Percentiles rank a stretch among this genome's conserved stretches.
Evolutionary conservation across 2,329 filamentous ascomycete genomes (phyloP).

Genomic region (Teratosphaeria nubilosa): DNA sequence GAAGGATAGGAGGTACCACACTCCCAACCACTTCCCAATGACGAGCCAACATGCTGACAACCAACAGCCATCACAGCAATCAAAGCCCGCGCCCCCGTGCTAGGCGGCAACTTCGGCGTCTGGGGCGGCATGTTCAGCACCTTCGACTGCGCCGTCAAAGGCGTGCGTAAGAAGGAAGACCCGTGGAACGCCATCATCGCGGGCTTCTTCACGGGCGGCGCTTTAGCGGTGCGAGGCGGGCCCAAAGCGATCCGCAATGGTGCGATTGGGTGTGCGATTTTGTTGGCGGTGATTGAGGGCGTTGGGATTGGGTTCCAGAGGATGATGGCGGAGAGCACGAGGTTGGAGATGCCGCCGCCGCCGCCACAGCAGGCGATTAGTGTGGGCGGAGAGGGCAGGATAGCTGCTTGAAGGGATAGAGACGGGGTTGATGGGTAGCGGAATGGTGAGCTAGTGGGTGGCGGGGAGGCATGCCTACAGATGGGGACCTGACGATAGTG

Average conservation of each 20-base stretch:
- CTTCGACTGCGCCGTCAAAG: constrained; percentile 95
- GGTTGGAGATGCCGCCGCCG: constrained; percentile 53
- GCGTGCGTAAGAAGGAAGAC: constrained; percentile 81
- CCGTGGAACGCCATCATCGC: constrained; percentile 97
- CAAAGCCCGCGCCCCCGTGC: constrained; percentile 90
- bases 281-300: constrained; percentile 92
- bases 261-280: constrained; percentile 88
- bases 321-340: constrained; percentile 84
- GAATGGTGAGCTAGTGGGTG: neutral
- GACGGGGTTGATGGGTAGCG: neutral
- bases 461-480: neutral
- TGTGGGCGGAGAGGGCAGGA: constrained; percentile 21
- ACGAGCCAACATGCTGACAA: neutral
- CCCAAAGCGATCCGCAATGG: constrained; percentile 87
- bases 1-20: constrained; percentile 64
- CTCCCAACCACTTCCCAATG: neutral
- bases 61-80: constrained; percentile 70
- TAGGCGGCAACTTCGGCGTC: constrained; percentile 95
- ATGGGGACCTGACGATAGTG: neutral
- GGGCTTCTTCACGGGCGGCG: constrained; percentile 90
- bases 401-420: constrained; percentile 9
- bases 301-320: constrained; percentile 92
- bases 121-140: constrained; percentile 96
- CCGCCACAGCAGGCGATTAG: constrained; percentile 21
- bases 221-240: constrained; percentile 83